Evolutionary conservation across 306 rosid genomes (phyloP).

Genomic region (peach (Prunus persica)): DNA sequence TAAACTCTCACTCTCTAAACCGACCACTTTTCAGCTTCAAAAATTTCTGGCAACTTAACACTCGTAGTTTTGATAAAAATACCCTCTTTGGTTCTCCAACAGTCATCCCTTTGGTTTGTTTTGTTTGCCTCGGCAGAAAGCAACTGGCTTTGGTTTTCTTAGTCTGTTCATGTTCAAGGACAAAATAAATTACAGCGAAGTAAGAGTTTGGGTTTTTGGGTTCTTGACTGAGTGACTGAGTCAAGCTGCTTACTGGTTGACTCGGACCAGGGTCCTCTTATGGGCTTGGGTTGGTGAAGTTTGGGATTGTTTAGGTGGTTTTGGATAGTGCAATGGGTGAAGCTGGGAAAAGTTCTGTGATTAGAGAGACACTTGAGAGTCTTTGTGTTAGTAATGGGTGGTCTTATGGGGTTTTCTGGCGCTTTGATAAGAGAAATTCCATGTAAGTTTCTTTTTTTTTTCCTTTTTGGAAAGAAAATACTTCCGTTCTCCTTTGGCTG

Average conservation of each 20-base stretch:
- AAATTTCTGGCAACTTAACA: conserved; percentile 5
- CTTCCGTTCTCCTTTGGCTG: not conserved
- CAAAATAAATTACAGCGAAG: not conserved
- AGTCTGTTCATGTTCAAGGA: too few relatives aligned
- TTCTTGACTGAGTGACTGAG: not conserved
- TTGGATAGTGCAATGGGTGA: conserved; percentile 34
- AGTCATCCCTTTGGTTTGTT: conserved; percentile 4
- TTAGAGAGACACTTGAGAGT: conserved; percentile 48
- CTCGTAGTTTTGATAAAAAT: conserved; percentile 6
- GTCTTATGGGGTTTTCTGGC: conserved; percentile 87
- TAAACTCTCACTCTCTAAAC: conserved; percentile 21
- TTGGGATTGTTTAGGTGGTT: conserved; percentile 6
- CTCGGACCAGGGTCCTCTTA: conserved; percentile 22
- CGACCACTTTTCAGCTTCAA: conserved; percentile 24
- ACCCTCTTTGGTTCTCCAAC: not conserved
- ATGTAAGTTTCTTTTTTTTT: conserved; percentile 40
- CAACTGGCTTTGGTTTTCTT: not conserved
- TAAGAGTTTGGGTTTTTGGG: conserved; percentile 15
- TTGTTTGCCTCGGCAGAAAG: not conserved
- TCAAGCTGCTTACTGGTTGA: conserved; percentile 10
- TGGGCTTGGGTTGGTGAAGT: conserved; percentile 26
- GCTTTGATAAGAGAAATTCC: conserved; percentile 56
- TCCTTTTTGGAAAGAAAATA: not conserved
- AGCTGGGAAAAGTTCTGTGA: conserved; percentile 30
- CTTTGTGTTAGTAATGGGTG: conserved; percentile 59